Evolutionary conservation across 345 rosid genomes (phyloP), one percentile per base, ranked within the genome.

Genomic region (Lepidium aucheri): DNA sequence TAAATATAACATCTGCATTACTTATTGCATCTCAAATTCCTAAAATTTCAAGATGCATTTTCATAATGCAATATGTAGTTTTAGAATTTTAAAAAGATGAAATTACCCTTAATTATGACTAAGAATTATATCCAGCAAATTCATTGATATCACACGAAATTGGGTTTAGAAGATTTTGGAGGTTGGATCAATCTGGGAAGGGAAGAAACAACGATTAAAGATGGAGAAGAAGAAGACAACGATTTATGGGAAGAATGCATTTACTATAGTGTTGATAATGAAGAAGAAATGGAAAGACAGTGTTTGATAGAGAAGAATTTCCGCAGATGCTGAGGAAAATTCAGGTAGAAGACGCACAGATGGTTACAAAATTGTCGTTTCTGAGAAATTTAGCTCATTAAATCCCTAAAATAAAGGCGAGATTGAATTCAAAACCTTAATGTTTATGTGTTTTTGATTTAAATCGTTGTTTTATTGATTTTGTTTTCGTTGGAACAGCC

Each of bases 141-240:
- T n/a, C n/a, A n/a, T n/a, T n/a, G n/a, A n/a, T n/a, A n/a, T n/a
- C n/a, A n/a, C n/a, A n/a, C n/a, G 72, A 72, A 93, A 80, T 66
- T 93, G 97, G 97, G 88, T 90, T n/a, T 43, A 84, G 79, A 93
- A 84, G 92, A 88, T 90, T 83, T 74, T 94, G 81, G 90, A 83
- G 17, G 87, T 88, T 17, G 77, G 80, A 43, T 85, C 96, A 0
- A 77, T 86, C 24, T 78, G 89, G 86, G 80, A 56, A 81, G 76
- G 67, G 77, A 76, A 18, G 79, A 55, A 36, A 71, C 74, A 64
- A 38, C 63, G 72, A 50, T 58, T 64, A 47, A n/a, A n/a, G n/a
- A n/a, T n/a, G n/a, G n/a, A n/a, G 43, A 34, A 60, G 44, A 47
- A 7, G 63, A 53, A 12, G 24, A 43, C 7, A 4, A 12, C 7